Conservation (phyloP, 208 protist genomes). For the Leishmania guyanensis region DNA sequence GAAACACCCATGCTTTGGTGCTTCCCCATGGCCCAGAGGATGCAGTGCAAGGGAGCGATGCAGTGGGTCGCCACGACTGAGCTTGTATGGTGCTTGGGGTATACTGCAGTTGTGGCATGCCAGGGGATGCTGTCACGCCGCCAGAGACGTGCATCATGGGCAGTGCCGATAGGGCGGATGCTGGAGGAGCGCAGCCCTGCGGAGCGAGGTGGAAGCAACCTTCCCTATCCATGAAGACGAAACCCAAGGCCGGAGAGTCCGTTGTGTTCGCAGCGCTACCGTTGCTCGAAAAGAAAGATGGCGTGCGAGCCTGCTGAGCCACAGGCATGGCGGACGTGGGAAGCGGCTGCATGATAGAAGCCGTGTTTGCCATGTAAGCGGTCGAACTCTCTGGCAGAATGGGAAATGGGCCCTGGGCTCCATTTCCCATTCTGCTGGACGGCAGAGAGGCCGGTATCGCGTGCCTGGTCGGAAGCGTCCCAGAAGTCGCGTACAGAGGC, state of each 20-base stretch:
- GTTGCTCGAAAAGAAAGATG: neutral
- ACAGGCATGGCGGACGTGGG: neutral
- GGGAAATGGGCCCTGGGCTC: neutral
- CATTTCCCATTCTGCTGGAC: neutral
- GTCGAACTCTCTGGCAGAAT: neutral
- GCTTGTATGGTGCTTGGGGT: neutral
- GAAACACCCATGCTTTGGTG: slow-evolving; percentile 27
- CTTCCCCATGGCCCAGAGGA: slow-evolving; percentile 1
- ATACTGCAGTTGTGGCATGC: neutral
- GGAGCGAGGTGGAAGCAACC: slow-evolving; percentile 10
- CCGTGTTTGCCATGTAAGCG: neutral
- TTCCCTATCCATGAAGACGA: slow-evolving; percentile 24
- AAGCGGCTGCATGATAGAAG: neutral
- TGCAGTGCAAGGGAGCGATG: neutral
- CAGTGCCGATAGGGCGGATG: neutral
- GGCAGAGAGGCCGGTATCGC: neutral
- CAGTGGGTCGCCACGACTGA: neutral
- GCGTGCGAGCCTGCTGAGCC: neutral
- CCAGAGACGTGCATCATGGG: neutral
- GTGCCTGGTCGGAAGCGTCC: neutral
- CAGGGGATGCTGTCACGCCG: neutral
- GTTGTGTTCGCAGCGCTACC: neutral
- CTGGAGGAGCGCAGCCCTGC: neutral
- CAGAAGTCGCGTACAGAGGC: slow-evolving; percentile 8
- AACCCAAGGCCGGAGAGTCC: slow-evolving; percentile 13